Evolutionary conservation across 2,329 filamentous ascomycete genomes (phyloP), one percentile per base, ranked within the genome.

Genomic region (Epichloe typhina): DNA sequence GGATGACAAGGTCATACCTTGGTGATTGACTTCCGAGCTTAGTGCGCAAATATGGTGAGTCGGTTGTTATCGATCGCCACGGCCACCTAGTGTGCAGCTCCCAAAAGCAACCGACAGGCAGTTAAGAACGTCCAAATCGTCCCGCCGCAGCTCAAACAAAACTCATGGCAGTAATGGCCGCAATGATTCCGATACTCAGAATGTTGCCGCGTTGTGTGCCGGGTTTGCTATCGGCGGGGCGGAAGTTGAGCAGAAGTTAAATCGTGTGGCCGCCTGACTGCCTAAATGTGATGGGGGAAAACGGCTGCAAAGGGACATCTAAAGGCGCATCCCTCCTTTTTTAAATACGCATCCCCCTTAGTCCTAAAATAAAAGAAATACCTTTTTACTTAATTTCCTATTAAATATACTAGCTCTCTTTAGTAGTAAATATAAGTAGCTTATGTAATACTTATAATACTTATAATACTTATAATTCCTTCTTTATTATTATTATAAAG

Each of bases 1-100:
- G 41, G 55, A 47, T 35, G 50, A 48, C 41, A 49, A 38, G 49
- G 49, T 45, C 50, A 47, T 47, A 13, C 15, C 26, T 36, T 23
- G 39, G 15, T 21, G 31, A n/a, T 41, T 41, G 17, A 23, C 26
- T 42, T 23, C 12, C 7, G 21, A 15, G 17, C 39, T 31, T n/a
- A 31, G 38, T 21, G 31, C 3, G 42, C n/a, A 15, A 45, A 37
- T 21, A 42, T 21, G 8, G 5, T 15, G 35, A n/a, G 19, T 15
- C 40, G 35, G 19, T 36, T 7, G 26, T 2, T 3, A 31, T 13
- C 9, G 21, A 42, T 11, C 9, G n/a, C 40, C 40, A 26, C 3
- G 6, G 11, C 12, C 40, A 42, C 11, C 40, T 0, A 19, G 40
- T 15, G 21, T 15, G 17, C 26, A 11, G 9, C 26, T 31, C 26